Evolutionary conservation across 2,329 filamentous ascomycete species (phyloP).

Genomic region (Coleophoma crateriformis): DNA sequence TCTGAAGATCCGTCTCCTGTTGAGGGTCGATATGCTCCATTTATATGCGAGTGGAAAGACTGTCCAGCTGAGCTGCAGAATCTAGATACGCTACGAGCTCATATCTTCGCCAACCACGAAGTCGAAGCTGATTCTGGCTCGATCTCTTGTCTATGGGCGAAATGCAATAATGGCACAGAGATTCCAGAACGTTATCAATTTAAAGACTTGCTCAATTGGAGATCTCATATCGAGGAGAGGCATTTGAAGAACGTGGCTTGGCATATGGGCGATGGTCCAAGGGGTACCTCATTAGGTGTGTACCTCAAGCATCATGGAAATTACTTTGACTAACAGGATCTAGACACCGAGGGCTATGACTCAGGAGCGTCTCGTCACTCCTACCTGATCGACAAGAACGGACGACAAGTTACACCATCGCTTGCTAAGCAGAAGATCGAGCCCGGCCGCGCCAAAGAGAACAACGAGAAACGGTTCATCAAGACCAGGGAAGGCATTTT

Average conservation of each 20-base stretch:
- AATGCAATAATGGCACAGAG: slow-evolving; percentile 24
- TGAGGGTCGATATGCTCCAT: slow-evolving; percentile 37
- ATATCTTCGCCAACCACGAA: slow-evolving; percentile 45
- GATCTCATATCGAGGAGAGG: slow-evolving; percentile 44
- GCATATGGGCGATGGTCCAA: slow-evolving; percentile 55
- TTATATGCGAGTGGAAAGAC: slow-evolving; percentile 53
- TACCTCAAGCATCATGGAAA: neutral
- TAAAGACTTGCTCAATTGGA: slow-evolving; percentile 28
- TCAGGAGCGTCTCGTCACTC: slow-evolving; percentile 1
- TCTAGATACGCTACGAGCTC: slow-evolving; percentile 49
- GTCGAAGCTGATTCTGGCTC: slow-evolving; percentile 20
- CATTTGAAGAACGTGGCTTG: slow-evolving; percentile 50
- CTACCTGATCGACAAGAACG: slow-evolving; percentile 46
- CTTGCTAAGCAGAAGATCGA: slow-evolving; percentile 47
- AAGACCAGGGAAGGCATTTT: slow-evolving; percentile 5
- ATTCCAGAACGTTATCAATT: slow-evolving; percentile 13
- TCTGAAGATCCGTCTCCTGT: slow-evolving; percentile 7
- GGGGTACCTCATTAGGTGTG: slow-evolving; percentile 30
- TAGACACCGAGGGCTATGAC: slow-evolving; percentile 5
- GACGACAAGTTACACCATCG: slow-evolving; percentile 54
- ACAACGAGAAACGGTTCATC: slow-evolving; percentile 16
- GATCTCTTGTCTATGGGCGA: slow-evolving; percentile 30
- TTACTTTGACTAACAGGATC: slow-evolving; percentile 1
- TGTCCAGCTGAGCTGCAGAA: slow-evolving; percentile 60
- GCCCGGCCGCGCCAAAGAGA: slow-evolving; percentile 23